Conservation (phyloP, 2,329 filamentous ascomycete genomes). For the Talaromyces amestolkiae region DNA sequence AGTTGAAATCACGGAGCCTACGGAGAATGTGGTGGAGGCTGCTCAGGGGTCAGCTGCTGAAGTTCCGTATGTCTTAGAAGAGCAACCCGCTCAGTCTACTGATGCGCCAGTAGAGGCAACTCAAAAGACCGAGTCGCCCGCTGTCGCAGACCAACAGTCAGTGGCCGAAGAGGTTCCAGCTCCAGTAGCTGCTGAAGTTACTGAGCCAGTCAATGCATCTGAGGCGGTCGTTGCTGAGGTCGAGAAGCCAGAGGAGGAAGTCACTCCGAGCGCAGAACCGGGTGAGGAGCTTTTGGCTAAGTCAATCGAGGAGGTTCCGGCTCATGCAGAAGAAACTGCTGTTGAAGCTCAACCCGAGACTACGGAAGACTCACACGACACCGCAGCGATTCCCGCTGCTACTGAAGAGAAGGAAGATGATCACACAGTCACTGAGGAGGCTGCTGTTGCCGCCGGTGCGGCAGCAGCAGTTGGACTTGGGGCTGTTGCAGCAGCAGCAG, state of each 20-base stretch:
- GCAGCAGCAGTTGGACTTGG: conserved; percentile 21
- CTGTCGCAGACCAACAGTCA: background rate
- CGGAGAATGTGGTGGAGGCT: background rate
- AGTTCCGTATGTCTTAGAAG: background rate
- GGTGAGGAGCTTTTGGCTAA: background rate
- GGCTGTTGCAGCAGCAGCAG: conserved; percentile 17
- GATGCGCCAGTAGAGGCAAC: background rate
- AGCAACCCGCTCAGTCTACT: conserved; percentile 10
- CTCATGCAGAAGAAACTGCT: background rate
- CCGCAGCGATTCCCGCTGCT: conserved; percentile 11
- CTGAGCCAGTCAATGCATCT: conserved; percentile 13
- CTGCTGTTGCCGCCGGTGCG: conserved; percentile 25
- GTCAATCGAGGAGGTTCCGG: background rate
- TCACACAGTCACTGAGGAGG: conserved; percentile 25
- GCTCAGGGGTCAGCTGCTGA: background rate
- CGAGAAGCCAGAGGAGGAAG: background rate
- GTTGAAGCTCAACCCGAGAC: conserved; percentile 10
- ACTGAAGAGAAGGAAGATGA: conserved; percentile 9
- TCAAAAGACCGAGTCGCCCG: background rate
- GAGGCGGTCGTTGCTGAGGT: conserved; percentile 6
- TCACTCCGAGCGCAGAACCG: background rate
- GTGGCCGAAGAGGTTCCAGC: conserved; percentile 16
- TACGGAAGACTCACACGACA: conserved; percentile 10
- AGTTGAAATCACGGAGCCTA: background rate
- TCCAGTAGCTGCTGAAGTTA: background rate